Evolutionary conservation across 495 filamentous ascomycete species (phyloP).

Genomic region (Aspergillus mulundensis): DNA sequence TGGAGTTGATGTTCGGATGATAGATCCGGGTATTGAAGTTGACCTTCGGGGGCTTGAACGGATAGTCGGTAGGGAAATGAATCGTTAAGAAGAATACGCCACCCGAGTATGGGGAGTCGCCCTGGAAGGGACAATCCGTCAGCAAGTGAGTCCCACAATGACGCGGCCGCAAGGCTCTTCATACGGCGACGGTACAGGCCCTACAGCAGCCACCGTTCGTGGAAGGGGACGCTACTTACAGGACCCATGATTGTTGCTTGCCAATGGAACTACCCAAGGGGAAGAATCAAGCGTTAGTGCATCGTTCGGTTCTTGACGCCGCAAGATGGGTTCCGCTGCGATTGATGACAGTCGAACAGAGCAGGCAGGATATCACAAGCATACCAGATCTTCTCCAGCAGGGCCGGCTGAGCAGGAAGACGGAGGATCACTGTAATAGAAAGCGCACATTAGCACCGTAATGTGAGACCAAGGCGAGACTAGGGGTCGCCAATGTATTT

Average conservation of each 20-base stretch:
- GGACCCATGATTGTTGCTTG: conserved; percentile 99
- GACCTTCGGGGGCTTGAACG: conserved; percentile 99
- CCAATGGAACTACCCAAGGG: conserved; percentile 83
- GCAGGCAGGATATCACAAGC: conserved; percentile 26
- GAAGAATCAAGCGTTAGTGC: conserved; percentile 21
- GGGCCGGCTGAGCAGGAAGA: conserved; percentile 98
- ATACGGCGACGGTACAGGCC: not conserved
- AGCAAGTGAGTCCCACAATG: conserved; percentile 6
- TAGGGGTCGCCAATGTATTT: too few relatives aligned
- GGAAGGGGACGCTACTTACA: conserved; percentile 55
- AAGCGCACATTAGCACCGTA: not conserved
- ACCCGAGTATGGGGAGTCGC: conserved; percentile 92
- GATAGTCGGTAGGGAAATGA: conserved; percentile 99
- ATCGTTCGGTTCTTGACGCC: not conserved
- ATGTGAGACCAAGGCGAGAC: not conserved
- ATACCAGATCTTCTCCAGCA: conserved; percentile 94
- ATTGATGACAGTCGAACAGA: conserved; percentile 11
- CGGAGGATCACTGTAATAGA: conserved; percentile 75
- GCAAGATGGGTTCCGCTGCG: conserved; percentile 12
- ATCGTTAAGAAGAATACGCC: conserved; percentile 98
- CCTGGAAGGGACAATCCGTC: conserved; percentile 41
- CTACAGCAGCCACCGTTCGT: not conserved
- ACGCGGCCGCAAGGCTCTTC: conserved; percentile 20
- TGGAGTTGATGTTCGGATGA: conserved; percentile 99
- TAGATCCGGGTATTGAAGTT: conserved; percentile 99